phyloP scores from a whole-genome alignment of 2,329 filamentous ascomycete species.

The Nemania bipapillata region DNA sequence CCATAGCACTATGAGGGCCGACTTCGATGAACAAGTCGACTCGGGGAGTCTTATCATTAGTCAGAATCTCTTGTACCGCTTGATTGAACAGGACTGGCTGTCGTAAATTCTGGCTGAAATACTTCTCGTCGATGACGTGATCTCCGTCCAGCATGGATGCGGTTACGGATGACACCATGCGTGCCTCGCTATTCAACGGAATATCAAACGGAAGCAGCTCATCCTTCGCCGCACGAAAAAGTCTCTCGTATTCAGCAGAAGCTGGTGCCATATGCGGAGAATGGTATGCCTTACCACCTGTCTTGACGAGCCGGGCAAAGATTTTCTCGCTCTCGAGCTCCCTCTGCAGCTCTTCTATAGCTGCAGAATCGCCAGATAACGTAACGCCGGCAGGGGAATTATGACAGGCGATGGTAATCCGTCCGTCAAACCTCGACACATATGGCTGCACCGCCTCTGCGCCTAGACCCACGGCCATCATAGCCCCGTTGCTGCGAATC shows the following conservation, averaged over 20 bases:
- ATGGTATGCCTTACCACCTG: constrained; percentile 47
- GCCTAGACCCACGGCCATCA: constrained; percentile 39
- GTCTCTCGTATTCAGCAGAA: not conserved
- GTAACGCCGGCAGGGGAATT: constrained; percentile 49
- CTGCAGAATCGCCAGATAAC: constrained; percentile 44
- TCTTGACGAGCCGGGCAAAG: constrained; percentile 42
- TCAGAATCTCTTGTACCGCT: not conserved
- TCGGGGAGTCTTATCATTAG: not conserved
- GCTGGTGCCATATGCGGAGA: constrained; percentile 44
- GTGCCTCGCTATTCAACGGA: not conserved
- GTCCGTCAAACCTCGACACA: not conserved
- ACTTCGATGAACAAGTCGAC: constrained; percentile 29
- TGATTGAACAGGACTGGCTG: constrained; percentile 29
- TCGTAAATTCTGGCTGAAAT: constrained; percentile 32
- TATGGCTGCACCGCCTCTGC: not conserved
- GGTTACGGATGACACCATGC: not conserved
- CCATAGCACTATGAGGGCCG: constrained; percentile 29
- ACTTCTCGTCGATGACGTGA: not conserved
- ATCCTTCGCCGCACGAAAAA: not conserved
- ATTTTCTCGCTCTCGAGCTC: constrained; percentile 29
- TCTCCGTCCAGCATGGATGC: not conserved
- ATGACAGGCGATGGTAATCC: constrained; percentile 26
- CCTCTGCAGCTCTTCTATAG: constrained; percentile 29
- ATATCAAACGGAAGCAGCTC: not conserved
- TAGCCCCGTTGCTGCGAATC: constrained; percentile 29